Percentiles rank a stretch among this genome's conserved stretches.
Evolutionary conservation across 2,329 filamentous ascomycete genomes (phyloP).

Genomic region (Penicillium fuscoglaucum): DNA sequence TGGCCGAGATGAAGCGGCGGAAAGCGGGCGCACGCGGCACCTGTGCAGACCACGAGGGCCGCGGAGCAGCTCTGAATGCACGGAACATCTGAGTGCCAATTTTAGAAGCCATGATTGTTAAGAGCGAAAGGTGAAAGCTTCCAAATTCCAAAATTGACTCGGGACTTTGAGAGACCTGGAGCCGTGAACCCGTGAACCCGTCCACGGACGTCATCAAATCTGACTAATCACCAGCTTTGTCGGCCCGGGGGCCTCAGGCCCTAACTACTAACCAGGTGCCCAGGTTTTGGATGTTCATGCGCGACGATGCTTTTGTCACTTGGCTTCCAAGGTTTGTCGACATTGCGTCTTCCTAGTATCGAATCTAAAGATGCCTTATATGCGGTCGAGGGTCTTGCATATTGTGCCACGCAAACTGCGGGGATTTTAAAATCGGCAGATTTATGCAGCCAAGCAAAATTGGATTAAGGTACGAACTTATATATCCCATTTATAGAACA

Average conservation of each 20-base stretch:
- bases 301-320: not conserved
- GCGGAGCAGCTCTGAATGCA: slow-evolving; percentile 27
- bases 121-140: not conserved
- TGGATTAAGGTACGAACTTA: not conserved
- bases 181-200: not conserved
- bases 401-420: not conserved
- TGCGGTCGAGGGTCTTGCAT: not conserved
- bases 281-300: not conserved
- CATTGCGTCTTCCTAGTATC: not conserved
- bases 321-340: not conserved
- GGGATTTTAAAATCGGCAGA: not conserved
- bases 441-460: not conserved
- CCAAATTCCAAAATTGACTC: slow-evolving; percentile 7
- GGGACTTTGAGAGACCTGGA: not conserved
- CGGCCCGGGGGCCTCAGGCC: not conserved
- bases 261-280: not conserved
- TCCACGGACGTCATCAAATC: not conserved
- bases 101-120: slow-evolving; percentile 30
- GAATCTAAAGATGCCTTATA: not conserved
- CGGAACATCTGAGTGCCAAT: slow-evolving; percentile 31
- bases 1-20: slow-evolving; percentile 32
- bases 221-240: slow-evolving; percentile 1
- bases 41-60: slow-evolving; percentile 20
- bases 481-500: not conserved
- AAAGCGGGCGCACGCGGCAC: slow-evolving; percentile 28